These are phyloP conservation scores for Stylosanthes scabra DNA, from an alignment of 331 rosid species.

Conservation along the genomic window DNA sequence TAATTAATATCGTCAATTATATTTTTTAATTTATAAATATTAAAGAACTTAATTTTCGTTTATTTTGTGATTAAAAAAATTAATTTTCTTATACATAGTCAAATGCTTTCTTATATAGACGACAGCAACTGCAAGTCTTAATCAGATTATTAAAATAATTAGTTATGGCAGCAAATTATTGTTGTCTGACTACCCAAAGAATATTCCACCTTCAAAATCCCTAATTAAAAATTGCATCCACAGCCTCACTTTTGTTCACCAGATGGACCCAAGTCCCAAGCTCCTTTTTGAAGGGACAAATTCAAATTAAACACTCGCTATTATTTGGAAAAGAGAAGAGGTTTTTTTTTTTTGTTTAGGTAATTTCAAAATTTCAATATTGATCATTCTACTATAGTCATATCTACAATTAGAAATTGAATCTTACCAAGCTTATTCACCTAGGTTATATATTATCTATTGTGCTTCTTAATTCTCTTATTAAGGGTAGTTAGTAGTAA, in stretches of 20 bases:
- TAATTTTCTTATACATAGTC: neutral
- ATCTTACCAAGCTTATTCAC: too few relatives aligned
- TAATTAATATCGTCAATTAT: too few relatives aligned
- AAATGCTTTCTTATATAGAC: neutral
- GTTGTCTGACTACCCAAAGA: slow-evolving; percentile 36
- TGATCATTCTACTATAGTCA: too few relatives aligned
- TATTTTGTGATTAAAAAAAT: too few relatives aligned
- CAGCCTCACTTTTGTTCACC: neutral
- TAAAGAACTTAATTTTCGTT: too few relatives aligned
- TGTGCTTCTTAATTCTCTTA: too few relatives aligned
- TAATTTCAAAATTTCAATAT: too few relatives aligned
- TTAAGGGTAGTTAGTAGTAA: too few relatives aligned
- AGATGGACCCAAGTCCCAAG: neutral
- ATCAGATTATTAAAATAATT: slow-evolving; percentile 5
- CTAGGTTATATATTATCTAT: too few relatives aligned
- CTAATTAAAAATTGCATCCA: neutral
- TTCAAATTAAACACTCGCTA: neutral
- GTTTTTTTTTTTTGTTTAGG: too few relatives aligned
- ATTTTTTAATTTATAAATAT: too few relatives aligned
- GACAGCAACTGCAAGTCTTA: neutral
- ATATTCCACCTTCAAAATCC: slow-evolving; percentile 33
- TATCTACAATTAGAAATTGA: too few relatives aligned
- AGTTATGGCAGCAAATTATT: slow-evolving; percentile 6
- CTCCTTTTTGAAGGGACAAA: neutral
- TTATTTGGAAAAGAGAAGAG: neutral